Evolutionary conservation across 768 basidiomycete genomes (phyloP), one percentile per base, ranked within the genome.

Genomic region (Exidia glandulosa): DNA sequence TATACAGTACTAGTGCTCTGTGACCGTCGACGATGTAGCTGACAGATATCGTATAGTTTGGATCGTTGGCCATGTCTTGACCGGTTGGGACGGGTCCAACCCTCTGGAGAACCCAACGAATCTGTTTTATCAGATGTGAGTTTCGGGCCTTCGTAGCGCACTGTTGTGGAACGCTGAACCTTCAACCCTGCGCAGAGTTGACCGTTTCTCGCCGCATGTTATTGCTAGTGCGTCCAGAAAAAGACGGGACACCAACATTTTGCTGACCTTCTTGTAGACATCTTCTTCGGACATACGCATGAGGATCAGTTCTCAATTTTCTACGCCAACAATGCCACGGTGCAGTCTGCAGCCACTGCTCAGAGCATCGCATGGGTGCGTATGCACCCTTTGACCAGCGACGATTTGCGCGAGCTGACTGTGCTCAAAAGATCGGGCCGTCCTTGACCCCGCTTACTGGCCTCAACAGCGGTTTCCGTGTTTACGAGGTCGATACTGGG

Each of bases 211-310:
- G 60, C 57, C 57, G 56, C 30, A 41, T 57, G 47, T 45, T 29
- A 63, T 66, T 56, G 50, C 50, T 27, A 54, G 50, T 54, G 30
- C 50, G 50, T 31, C 9, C 50, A 9, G 19, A 3, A 10, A 45
- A 37, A 37, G 36, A 23, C 5, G 19, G 19, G 16, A 6, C 19
- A 2, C 6, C 19, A 23, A 23, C 9, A 14, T 6, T 45, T 19
- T 23, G 9, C 41, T 13, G 9, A 45, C 16, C 9, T 6, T 1
- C 33, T 52, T 1, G 37, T 59, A 84, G 86, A 81, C 63, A 81
- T 88, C 19, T 88, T 89, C 75, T 90, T 77, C 67, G 88, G 88
- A 5, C 88, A 90, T 65, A 81, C 83, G 0, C 87, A 89, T 59
- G 85, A 88, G 67, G 87, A 89, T 69, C 79, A 87, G 70, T 63